Evolutionary conservation across 2,329 filamentous ascomycete genomes (phyloP), one percentile per base, ranked within the genome.

Genomic region (Chalaropsis ovoidea): DNA sequence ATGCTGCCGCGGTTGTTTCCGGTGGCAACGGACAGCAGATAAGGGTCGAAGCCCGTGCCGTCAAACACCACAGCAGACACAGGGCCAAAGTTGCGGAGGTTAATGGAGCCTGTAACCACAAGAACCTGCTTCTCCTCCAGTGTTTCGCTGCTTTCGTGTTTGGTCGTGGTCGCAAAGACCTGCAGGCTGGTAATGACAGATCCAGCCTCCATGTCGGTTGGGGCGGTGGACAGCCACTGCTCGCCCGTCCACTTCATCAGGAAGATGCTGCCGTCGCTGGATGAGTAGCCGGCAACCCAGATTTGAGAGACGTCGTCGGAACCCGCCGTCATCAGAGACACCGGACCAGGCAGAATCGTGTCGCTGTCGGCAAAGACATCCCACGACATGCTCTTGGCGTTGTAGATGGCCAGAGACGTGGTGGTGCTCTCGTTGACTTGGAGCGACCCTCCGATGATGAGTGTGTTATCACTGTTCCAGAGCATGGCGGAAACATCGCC

Each of bases 41-140:
- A 96, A 0, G 94, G 93, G 63, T 80, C 80, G 73, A 93, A 85
- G 2, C 79, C 77, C 11, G 86, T 90, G 71, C 94, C 94, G 72
- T 97, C 90, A 78, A 89, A 99, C 35, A 96, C 78, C 7, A 86
- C 93, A 8, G 90, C 91, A 15, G 93, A 95, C 5, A 88, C 90
- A 66, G 86, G 86, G 67, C 93, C 92, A 72, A 91, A 91, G 61
- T 78, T 77, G 0, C 87, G 84, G 19, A 97, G 80, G 69, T 85
- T 81, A 70, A 99, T 83, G 64, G 87, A 83, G 47, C 94, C 94
- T n/a, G 90, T 90, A 62, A 97, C 78, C 76, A 99, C 82, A 43
- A 99, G 82, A 3, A 85, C 81, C 73, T 94, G 85, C 68, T 85
- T 79, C 19, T 81, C 76, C 63, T 85, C 80, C 17, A 99, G 76